Evolutionary conservation across 345 rosid species (phyloP).

Genomic region (Salix arbutifolia): DNA sequence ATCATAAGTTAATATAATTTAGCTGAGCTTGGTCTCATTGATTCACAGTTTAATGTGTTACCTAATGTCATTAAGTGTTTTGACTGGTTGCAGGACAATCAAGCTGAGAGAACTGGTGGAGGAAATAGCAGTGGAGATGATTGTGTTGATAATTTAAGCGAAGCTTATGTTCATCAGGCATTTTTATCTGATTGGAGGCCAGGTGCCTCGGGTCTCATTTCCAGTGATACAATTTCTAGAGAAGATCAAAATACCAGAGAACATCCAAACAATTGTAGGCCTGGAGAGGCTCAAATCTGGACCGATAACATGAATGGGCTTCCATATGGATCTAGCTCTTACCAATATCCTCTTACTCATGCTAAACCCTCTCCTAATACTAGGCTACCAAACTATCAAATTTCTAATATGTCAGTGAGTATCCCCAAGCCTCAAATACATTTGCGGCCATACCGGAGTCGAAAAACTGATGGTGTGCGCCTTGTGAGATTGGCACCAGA

Average conservation of each 20-base stretch:
- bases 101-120: slow-evolving; percentile 38
- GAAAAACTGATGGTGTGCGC: slow-evolving; percentile 37
- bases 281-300: slow-evolving; percentile 30
- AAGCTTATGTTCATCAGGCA: slow-evolving; percentile 76
- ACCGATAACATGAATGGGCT: slow-evolving; percentile 29
- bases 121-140: slow-evolving; percentile 57
- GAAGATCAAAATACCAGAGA: slow-evolving; percentile 28
- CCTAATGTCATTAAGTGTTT: not conserved
- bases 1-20: not conserved
- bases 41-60: not conserved
- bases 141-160: slow-evolving; percentile 47
- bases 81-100: slow-evolving; percentile 44
- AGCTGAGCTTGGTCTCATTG: not conserved
- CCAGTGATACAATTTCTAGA: slow-evolving; percentile 15
- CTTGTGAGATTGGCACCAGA: slow-evolving; percentile 93
- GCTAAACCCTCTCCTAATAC: slow-evolving; percentile 21
- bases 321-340: slow-evolving; percentile 19
- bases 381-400: slow-evolving; percentile 22
- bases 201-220: slow-evolving; percentile 32
- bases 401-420: slow-evolving; percentile 22
- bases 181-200: slow-evolving; percentile 88
- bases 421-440: slow-evolving; percentile 36
- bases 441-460: slow-evolving; percentile 44
- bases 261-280: slow-evolving; percentile 25
- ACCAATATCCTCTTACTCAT: slow-evolving; percentile 22